phyloP scores from a whole-genome alignment of 1,139 yeast species.

The Blastobotrys indianensis region DNA sequence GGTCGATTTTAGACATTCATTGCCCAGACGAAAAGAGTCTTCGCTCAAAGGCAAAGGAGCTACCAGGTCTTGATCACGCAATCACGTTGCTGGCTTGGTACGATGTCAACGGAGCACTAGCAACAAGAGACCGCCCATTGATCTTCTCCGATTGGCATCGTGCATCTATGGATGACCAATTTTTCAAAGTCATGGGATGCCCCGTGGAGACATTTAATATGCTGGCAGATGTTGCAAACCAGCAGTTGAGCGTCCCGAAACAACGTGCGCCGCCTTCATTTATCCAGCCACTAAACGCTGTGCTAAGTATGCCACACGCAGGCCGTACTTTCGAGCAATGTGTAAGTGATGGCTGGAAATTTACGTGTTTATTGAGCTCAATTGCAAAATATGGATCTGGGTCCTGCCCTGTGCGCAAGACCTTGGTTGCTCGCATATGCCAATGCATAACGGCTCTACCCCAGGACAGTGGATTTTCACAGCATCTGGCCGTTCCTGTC shows the following conservation, averaged over 20 bases:
- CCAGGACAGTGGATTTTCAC: slow-evolving; percentile 16
- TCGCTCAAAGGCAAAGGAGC: slow-evolving; percentile 10
- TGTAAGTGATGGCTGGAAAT: slow-evolving; percentile 1
- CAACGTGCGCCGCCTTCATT: not conserved
- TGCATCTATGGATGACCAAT: slow-evolving; percentile 17
- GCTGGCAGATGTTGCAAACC: slow-evolving; percentile 14
- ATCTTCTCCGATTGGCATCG: slow-evolving; percentile 24
- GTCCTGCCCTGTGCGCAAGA: slow-evolving; percentile 8
- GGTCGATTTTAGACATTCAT: slow-evolving; percentile 20
- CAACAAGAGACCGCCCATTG: slow-evolving; percentile 13
- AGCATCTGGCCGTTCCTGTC: slow-evolving; percentile 19
- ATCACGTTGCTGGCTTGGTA: slow-evolving; percentile 22
- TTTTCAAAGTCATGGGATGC: slow-evolving; percentile 20
- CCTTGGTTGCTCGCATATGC: slow-evolving; percentile 16
- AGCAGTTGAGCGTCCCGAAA: not conserved
- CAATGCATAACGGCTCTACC: slow-evolving; percentile 14
- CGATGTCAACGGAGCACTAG: slow-evolving; percentile 22
- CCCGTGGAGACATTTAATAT: slow-evolving; percentile 16
- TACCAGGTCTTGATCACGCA: slow-evolving; percentile 23
- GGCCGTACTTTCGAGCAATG: not conserved
- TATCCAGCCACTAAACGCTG: slow-evolving; percentile 10
- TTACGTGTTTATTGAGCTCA: slow-evolving; percentile 18
- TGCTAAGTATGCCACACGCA: slow-evolving; percentile 3
- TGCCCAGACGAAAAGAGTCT: slow-evolving; percentile 16
- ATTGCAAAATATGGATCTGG: slow-evolving; percentile 8